Evolutionary conservation across 225 moss, liverwort and hornwort genomes (phyloP).

Genomic region (Physcomitrellopsis africana): DNA sequence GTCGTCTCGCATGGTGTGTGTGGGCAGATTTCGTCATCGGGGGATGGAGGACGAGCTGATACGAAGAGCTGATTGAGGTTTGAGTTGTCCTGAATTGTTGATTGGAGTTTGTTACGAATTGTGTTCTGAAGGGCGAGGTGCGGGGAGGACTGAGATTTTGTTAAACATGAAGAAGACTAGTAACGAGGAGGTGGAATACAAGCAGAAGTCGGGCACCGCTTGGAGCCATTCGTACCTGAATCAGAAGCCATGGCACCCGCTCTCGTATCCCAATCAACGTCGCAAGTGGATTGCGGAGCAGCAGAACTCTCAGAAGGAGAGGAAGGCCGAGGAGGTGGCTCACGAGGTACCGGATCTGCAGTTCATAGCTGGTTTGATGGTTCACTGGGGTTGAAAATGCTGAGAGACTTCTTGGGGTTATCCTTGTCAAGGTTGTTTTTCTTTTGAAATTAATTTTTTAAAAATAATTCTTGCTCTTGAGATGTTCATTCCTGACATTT

Average conservation of each 20-base stretch:
- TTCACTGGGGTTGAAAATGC: background rate
- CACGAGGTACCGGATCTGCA: conserved; percentile 67
- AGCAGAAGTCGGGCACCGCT: conserved; percentile 92
- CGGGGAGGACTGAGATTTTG: conserved; percentile 15
- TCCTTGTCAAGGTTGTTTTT: background rate
- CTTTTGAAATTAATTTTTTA: background rate
- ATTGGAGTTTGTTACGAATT: too few species aligned
- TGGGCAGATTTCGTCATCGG: too few species aligned
- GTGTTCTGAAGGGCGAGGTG: background rate
- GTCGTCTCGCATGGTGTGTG: too few species aligned
- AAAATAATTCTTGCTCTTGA: background rate
- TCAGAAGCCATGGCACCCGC: conserved; percentile 99
- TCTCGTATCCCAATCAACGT: conserved; percentile 98
- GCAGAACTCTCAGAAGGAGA: conserved; percentile 72
- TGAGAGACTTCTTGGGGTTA: background rate
- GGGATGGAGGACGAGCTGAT: too few species aligned
- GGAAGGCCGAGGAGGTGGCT: conserved; percentile 79
- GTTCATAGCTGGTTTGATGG: background rate
- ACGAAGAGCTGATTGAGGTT: too few species aligned
- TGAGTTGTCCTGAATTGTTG: too few species aligned
- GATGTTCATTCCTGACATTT: background rate
- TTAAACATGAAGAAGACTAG: conserved; percentile 65
- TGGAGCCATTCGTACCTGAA: conserved; percentile 99
- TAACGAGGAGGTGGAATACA: conserved; percentile 84
- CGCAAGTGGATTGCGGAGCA: conserved; percentile 99